Percentiles rank a stretch among this genome's conserved stretches.
Evolutionary conservation across 2,329 filamentous ascomycete genomes (phyloP).

Genomic region (Domatiomyces globalis): DNA sequence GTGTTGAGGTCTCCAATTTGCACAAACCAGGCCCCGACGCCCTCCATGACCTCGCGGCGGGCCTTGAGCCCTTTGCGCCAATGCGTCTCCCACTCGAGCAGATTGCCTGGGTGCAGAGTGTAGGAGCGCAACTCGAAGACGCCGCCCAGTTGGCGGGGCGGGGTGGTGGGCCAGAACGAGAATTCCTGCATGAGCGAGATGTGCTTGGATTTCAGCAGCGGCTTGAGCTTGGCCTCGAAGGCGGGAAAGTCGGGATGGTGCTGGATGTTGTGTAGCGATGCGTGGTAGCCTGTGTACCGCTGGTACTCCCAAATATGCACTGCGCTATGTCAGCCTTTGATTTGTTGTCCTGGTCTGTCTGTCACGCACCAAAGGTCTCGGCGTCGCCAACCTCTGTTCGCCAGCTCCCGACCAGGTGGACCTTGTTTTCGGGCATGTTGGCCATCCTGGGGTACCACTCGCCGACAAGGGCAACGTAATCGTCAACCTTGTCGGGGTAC

Average conservation of each 20-base stretch:
- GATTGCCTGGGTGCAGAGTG: slow-evolving; percentile 85
- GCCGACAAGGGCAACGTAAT: slow-evolving; percentile 81
- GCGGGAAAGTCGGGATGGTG: slow-evolving; percentile 67
- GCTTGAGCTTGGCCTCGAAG: slow-evolving; percentile 73
- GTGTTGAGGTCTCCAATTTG: slow-evolving; percentile 97
- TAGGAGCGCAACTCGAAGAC: slow-evolving; percentile 95
- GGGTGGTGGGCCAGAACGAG: slow-evolving; percentile 95
- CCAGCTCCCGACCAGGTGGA: slow-evolving; percentile 95
- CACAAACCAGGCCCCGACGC: slow-evolving; percentile 95
- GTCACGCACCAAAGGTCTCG: slow-evolving; percentile 72
- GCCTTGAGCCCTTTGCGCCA: slow-evolving; percentile 88
- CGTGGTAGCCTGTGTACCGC: slow-evolving; percentile 89
- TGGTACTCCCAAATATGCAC: slow-evolving; percentile 99
- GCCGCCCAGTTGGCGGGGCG: slow-evolving; percentile 77
- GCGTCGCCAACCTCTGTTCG: slow-evolving; percentile 93
- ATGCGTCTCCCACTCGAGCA: slow-evolving; percentile 97
- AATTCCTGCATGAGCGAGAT: slow-evolving; percentile 98
- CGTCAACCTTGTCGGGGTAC: slow-evolving; percentile 86
- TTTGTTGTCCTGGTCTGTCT: background rate
- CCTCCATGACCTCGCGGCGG: slow-evolving; percentile 93
- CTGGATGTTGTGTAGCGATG: slow-evolving; percentile 73
- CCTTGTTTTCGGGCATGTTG: slow-evolving; percentile 70
- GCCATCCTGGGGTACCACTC: slow-evolving; percentile 89
- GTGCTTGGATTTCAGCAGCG: slow-evolving; percentile 69
- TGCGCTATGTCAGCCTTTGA: slow-evolving; percentile 26